phyloP scores from a whole-genome alignment of 139 green algal genomes.

The Coelastrella sp. region DNA sequence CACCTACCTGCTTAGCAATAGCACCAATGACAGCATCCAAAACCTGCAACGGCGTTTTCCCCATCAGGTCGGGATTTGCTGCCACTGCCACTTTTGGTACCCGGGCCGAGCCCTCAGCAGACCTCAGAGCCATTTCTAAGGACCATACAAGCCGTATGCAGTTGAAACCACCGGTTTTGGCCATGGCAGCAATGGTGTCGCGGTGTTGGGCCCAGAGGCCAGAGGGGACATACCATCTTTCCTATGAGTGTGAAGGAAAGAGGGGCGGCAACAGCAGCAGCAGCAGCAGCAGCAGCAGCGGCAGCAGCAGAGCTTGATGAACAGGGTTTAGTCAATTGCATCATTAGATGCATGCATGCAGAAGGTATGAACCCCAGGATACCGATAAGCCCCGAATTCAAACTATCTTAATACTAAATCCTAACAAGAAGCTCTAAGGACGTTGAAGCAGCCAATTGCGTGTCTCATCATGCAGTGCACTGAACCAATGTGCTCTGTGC shows the following conservation, averaged over 20 bases:
- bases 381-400: too few species aligned
- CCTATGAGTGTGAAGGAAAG: background rate
- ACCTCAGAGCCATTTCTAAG: conserved; percentile 20
- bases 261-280: background rate
- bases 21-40: conserved; percentile 37
- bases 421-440: too few species aligned
- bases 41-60: conserved; percentile 18
- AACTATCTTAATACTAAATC: too few species aligned
- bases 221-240: conserved; percentile 28
- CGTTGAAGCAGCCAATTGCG: too few species aligned
- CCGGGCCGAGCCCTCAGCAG: background rate
- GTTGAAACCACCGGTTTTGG: background rate
- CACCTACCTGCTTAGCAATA: conserved; percentile 20
- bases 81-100: conserved; percentile 1
- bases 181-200: conserved; percentile 18
- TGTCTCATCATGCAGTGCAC: too few species aligned
- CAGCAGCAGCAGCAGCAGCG: background rate
- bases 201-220: conserved; percentile 37
- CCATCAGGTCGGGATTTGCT: conserved; percentile 30
- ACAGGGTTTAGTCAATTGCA: background rate
- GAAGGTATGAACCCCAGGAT: too few species aligned
- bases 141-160: conserved; percentile 47
- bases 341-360: background rate
- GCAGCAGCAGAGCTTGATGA: background rate
- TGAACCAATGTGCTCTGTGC: too few species aligned